Conservation (phyloP, 176 grass and related monocot genomes). For the Avena sativa region DNA sequence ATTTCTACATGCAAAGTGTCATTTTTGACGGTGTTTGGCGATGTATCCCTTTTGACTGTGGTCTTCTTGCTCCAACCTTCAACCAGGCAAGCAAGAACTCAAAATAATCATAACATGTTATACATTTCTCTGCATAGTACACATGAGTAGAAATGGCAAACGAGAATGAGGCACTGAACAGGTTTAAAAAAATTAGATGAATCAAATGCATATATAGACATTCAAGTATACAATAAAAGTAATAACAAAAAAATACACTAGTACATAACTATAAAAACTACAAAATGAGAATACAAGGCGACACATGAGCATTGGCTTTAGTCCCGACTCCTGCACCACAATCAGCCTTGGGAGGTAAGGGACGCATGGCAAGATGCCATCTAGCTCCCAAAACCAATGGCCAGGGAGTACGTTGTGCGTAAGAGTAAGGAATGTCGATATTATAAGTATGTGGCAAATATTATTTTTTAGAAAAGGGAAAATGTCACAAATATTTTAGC, state of each 20-base stretch:
- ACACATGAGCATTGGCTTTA: no score
- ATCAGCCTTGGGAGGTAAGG: background rate
- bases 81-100: background rate
- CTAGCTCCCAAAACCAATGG: background rate
- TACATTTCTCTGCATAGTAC: background rate
- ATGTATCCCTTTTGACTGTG: background rate
- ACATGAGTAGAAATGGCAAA: slow-evolving; percentile 3
- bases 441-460: background rate
- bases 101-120: background rate
- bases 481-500: background rate
- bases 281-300: no score
- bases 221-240: background rate
- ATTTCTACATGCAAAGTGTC: background rate
- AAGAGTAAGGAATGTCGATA: background rate
- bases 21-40: background rate
- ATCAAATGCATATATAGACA: background rate
- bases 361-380: background rate
- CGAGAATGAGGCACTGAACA: background rate
- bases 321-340: no score
- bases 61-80: slow-evolving; percentile 15
- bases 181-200: background rate
- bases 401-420: background rate
- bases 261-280: no score
- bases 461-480: background rate
- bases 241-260: background rate